A percentile compares a stretch with the other conserved stretches of the same genome.
Conservation (phyloP, 768 basidiomycete genomes). For the Astraeus odoratus region DNA sequence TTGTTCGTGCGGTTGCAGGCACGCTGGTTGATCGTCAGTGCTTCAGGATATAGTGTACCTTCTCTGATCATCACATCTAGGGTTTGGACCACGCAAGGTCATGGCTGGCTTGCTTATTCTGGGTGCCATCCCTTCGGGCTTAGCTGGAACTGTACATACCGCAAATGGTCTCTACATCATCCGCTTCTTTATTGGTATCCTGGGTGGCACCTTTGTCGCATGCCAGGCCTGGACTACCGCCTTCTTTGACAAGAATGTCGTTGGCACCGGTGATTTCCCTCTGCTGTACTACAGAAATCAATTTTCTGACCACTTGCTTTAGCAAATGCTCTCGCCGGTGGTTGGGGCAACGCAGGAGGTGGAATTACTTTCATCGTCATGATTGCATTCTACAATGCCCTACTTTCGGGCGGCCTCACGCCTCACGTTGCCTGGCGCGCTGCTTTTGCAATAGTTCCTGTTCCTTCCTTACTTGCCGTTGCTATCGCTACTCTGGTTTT, state of each 20-base stretch:
- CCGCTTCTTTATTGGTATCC: slow-evolving; percentile 55
- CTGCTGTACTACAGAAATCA: background rate
- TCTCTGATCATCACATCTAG: slow-evolving; percentile 11
- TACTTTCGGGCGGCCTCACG: slow-evolving; percentile 31
- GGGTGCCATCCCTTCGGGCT: slow-evolving; percentile 52
- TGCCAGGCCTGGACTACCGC: slow-evolving; percentile 56
- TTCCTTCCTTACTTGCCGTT: slow-evolving; percentile 40
- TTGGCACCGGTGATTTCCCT: slow-evolving; percentile 26
- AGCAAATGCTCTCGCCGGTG: slow-evolving; percentile 49
- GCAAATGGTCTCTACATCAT: slow-evolving; percentile 35
- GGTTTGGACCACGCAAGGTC: slow-evolving; percentile 45
- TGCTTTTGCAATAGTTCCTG: slow-evolving; percentile 49
- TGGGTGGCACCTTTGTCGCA: slow-evolving; percentile 55
- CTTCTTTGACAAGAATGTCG: slow-evolving; percentile 49
- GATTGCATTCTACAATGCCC: slow-evolving; percentile 42
- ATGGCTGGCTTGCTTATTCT: slow-evolving; percentile 49
- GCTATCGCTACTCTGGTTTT: slow-evolving; percentile 36
- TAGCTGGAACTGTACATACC: slow-evolving; percentile 42
- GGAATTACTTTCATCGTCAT: slow-evolving; percentile 55
- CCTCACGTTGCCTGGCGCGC: slow-evolving; percentile 46
- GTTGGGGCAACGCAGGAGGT: slow-evolving; percentile 44
- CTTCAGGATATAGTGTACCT: too few species aligned
- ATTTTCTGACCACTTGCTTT: slow-evolving; percentile 14
- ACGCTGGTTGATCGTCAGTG: slow-evolving; percentile 40
- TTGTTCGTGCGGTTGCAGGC: slow-evolving; percentile 42